phyloP scores from a whole-genome alignment of 371 early-diverging fungal genomes.

The Synchytrium microbalum region DNA sequence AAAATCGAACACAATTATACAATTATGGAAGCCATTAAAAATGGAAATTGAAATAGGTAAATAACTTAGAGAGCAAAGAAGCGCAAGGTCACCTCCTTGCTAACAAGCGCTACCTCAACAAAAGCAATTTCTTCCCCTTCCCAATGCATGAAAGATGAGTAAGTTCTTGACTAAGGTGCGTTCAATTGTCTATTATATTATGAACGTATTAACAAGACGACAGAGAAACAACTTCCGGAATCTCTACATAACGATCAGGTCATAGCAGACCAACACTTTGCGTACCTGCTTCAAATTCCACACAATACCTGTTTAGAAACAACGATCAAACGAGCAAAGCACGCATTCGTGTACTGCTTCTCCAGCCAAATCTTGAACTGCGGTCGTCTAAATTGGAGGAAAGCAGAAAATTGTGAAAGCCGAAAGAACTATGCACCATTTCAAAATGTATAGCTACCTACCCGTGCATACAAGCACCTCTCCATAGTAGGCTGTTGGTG shows the following conservation, averaged over 20 bases:
- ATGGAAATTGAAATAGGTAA: neutral
- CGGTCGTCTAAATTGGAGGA: constrained; percentile 35
- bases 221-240: neutral
- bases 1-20: too few species aligned
- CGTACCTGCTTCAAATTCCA: too few species aligned
- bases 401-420: too few species aligned
- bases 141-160: constrained; percentile 62
- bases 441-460: constrained; percentile 60
- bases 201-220: too few species aligned
- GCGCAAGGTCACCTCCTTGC: constrained; percentile 55
- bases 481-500: constrained; percentile 77
- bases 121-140: constrained; percentile 72
- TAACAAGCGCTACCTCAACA: constrained; percentile 65
- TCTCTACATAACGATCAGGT: constrained; percentile 10
- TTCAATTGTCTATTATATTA: constrained; percentile 47
- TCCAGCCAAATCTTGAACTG: constrained; percentile 76
- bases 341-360: constrained; percentile 68
- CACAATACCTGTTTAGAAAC: constrained; percentile 25
- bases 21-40: too few species aligned
- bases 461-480: constrained; percentile 65
- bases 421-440: constrained; percentile 3
- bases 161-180: constrained; percentile 74
- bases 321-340: constrained; percentile 44
- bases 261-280: neutral
- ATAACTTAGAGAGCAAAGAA: constrained; percentile 29